phyloP scores from a whole-genome alignment of 2,329 filamentous ascomycete species.

The Aspergillus tamarii region DNA sequence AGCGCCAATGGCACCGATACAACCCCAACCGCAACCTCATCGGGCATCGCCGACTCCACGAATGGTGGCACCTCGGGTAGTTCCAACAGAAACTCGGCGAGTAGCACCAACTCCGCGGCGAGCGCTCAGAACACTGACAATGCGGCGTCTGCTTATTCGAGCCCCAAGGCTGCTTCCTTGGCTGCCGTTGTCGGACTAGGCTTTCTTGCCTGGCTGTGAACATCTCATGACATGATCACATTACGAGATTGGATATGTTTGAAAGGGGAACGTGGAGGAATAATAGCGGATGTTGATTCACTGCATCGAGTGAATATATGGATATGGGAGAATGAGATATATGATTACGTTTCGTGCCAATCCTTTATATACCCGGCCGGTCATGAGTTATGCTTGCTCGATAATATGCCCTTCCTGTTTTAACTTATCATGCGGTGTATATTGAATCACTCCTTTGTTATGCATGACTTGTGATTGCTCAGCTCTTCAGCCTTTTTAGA shows the following conservation, averaged over 20 bases:
- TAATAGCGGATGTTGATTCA: background rate
- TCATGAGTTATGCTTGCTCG: background rate
- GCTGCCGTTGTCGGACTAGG: conserved; percentile 29
- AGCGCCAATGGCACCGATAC: background rate
- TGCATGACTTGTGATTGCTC: background rate
- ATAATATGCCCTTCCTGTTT: background rate
- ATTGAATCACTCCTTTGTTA: background rate
- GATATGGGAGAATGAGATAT: background rate
- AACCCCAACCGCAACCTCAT: background rate
- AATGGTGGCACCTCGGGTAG: background rate
- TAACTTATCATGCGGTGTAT: background rate
- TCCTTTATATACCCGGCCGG: background rate
- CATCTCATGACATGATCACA: background rate
- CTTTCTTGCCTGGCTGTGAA: conserved; percentile 31
- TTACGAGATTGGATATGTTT: background rate
- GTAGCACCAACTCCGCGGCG: conserved; percentile 2
- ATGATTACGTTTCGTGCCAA: background rate
- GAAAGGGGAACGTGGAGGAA: background rate
- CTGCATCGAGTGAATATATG: background rate
- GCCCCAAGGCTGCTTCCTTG: conserved; percentile 22
- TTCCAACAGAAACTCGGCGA: background rate
- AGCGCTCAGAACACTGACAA: conserved; percentile 18
- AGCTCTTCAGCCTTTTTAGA: background rate
- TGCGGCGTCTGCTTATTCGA: conserved; percentile 17
- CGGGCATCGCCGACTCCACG: background rate